Conservation (phyloP, 140 eudicot genomes). For the Erigeron philadelphicus region DNA sequence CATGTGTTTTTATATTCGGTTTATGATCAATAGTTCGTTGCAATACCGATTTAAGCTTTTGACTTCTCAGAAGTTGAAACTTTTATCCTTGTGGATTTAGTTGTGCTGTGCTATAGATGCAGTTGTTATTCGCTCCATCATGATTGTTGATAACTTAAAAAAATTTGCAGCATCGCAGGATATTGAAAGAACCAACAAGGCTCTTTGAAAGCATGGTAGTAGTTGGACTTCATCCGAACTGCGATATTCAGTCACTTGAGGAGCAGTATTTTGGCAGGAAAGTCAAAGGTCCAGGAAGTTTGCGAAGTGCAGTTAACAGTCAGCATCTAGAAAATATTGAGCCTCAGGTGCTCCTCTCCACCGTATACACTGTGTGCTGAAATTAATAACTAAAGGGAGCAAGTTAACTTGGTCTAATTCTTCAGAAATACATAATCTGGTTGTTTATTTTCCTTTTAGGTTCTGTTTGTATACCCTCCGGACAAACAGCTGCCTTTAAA, state of each 20-base stretch:
- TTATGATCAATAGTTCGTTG: constrained; percentile 1
- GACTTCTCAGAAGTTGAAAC: not conserved
- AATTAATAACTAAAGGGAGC: not conserved
- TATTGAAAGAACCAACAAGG: constrained; percentile 77
- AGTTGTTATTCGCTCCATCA: constrained; percentile 2
- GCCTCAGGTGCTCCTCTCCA: constrained; percentile 64
- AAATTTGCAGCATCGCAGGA: constrained; percentile 68
- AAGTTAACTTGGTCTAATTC: constrained; percentile 11
- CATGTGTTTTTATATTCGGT: constrained; percentile 6
- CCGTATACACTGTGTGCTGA: not conserved
- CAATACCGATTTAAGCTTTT: constrained; percentile 3
- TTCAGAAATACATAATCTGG: constrained; percentile 6
- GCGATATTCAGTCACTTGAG: constrained; percentile 66
- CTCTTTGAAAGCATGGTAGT: constrained; percentile 94
- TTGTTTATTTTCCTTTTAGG: constrained; percentile 39
- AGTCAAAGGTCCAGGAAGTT: constrained; percentile 66
- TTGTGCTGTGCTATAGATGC: not conserved
- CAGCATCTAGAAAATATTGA: constrained; percentile 69
- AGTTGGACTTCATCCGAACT: constrained; percentile 90
- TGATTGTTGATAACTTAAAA: constrained; percentile 11
- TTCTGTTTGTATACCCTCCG: constrained; percentile 92
- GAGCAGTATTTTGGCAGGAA: constrained; percentile 49
- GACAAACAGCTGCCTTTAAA: constrained; percentile 79
- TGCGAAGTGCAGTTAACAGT: constrained; percentile 47
- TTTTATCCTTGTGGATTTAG: not conserved